These are phyloP conservation scores for Vigna unguiculata DNA, from an alignment of 306 rosid genomes.

Conservation along the genomic window DNA sequence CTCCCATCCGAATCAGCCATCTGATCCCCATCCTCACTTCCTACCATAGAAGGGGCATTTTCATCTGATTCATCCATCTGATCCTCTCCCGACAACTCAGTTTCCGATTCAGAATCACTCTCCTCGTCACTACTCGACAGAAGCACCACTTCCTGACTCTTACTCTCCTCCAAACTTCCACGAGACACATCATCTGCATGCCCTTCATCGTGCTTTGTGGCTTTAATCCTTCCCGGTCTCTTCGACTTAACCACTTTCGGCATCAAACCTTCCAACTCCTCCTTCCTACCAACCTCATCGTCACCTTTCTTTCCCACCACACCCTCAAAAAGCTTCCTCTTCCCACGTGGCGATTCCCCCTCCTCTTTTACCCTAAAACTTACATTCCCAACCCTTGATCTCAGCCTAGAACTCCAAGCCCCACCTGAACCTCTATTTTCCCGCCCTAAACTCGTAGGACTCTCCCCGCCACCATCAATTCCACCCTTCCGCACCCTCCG, in stretches of 20 bases:
- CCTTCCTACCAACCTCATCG: constrained; percentile 48
- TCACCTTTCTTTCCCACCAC: constrained; percentile 42
- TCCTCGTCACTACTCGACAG: constrained; percentile 41
- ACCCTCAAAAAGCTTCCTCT: constrained; percentile 69
- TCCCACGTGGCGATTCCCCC: constrained; percentile 49
- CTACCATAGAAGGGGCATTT: constrained; percentile 24
- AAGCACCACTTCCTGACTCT: constrained; percentile 53
- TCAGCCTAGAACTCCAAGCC: constrained; percentile 73
- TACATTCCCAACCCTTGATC: constrained; percentile 59
- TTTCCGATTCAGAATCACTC: constrained; percentile 36
- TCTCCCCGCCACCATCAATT: constrained; percentile 35
- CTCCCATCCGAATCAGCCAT: constrained; percentile 46
- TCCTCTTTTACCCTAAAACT: constrained; percentile 51
- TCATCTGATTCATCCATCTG: constrained; percentile 47
- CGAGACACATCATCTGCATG: constrained; percentile 38
- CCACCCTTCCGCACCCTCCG: constrained; percentile 52
- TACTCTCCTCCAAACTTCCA: constrained; percentile 46
- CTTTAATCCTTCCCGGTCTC: constrained; percentile 65
- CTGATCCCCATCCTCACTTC: constrained; percentile 48
- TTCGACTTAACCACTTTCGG: constrained; percentile 64
- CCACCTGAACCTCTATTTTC: constrained; percentile 38
- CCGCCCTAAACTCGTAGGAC: constrained; percentile 44
- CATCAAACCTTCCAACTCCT: constrained; percentile 54
- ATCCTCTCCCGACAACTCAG: constrained; percentile 38
- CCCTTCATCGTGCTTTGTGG: constrained; percentile 49